Percentiles rank a stretch among this genome's conserved stretches.
Conservation (phyloP, 2,329 filamentous ascomycete species). For the Ophiostoma piceae region DNA sequence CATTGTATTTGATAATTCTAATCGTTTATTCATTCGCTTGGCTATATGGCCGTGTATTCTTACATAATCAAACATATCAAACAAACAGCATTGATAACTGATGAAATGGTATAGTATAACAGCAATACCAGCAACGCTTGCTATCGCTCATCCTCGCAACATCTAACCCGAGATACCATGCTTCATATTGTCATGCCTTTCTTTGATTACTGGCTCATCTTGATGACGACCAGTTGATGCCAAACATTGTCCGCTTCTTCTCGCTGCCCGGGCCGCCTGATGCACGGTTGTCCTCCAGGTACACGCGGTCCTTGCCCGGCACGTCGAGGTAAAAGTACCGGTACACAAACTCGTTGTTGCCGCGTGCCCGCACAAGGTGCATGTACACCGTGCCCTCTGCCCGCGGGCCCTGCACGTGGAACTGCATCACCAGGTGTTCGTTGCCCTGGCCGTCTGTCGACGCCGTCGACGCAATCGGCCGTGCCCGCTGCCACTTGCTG, state of each 20-base stretch:
- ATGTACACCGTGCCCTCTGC: slow-evolving; percentile 69
- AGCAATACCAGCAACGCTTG: neutral
- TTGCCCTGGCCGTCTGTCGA: slow-evolving; percentile 68
- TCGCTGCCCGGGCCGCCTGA: slow-evolving; percentile 24
- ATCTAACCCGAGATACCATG: slow-evolving; percentile 1
- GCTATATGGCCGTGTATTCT: neutral
- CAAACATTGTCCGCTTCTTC: slow-evolving; percentile 52
- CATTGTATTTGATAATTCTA: neutral
- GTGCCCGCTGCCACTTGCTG: slow-evolving; percentile 71
- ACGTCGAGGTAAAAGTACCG: slow-evolving; percentile 76
- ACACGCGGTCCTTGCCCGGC: slow-evolving; percentile 61
- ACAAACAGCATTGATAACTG: neutral
- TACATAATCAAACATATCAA: neutral
- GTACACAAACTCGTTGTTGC: slow-evolving; percentile 67
- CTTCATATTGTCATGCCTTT: neutral
- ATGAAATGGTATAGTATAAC: neutral
- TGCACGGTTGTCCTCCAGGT: slow-evolving; percentile 52
- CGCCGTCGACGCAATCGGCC: slow-evolving; percentile 58
- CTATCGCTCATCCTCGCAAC: neutral
- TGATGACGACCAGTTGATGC: slow-evolving; percentile 51
- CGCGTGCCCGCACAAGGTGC: slow-evolving; percentile 67
- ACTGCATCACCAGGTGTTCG: slow-evolving; percentile 79
- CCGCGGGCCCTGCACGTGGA: slow-evolving; percentile 75
- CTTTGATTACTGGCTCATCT: neutral
- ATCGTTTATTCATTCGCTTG: slow-evolving; percentile 15